phyloP scores from a whole-genome alignment of 1,284 basidiomycete species.

The Tilletiopsis washingtonensis region DNA sequence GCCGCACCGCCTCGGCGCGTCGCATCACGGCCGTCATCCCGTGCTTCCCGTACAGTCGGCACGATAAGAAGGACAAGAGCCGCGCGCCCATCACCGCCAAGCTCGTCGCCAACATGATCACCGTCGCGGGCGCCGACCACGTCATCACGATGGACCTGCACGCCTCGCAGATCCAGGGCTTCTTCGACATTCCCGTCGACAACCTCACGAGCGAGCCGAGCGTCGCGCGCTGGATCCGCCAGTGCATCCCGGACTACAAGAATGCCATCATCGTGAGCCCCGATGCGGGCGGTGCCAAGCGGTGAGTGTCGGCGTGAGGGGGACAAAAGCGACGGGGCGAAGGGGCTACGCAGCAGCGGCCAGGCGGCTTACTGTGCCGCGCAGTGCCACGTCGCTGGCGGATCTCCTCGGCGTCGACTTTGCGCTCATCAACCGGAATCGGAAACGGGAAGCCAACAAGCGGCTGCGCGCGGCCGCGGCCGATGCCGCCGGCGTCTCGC shows the following conservation, averaged over 20 bases:
- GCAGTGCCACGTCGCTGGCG: conserved; percentile 82
- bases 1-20: conserved; percentile 92
- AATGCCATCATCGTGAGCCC: conserved; percentile 90
- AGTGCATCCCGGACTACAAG: conserved; percentile 75
- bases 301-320: conserved; percentile 54
- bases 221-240: conserved; percentile 60
- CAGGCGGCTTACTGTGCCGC: background rate
- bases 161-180: conserved; percentile 96
- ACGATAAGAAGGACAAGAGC: conserved; percentile 97
- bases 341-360: too few relatives aligned
- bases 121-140: conserved; percentile 92
- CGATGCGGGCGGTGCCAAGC: conserved; percentile 94
- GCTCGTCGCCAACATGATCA: conserved; percentile 93
- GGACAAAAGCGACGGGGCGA: background rate
- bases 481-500: conserved; percentile 16
- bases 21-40: conserved; percentile 97
- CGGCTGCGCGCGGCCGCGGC: conserved; percentile 26
- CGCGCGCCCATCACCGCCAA: conserved; percentile 97
- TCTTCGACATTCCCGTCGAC: conserved; percentile 98
- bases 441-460: conserved; percentile 38
- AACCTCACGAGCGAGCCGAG: conserved; percentile 54
- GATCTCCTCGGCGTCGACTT: conserved; percentile 95
- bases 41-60: conserved; percentile 90
- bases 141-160: conserved; percentile 99
- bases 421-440: conserved; percentile 88